These are phyloP conservation scores for Alternaria sp. DNA, from an alignment of 2,329 filamentous ascomycete species.

Conservation along the genomic window DNA sequence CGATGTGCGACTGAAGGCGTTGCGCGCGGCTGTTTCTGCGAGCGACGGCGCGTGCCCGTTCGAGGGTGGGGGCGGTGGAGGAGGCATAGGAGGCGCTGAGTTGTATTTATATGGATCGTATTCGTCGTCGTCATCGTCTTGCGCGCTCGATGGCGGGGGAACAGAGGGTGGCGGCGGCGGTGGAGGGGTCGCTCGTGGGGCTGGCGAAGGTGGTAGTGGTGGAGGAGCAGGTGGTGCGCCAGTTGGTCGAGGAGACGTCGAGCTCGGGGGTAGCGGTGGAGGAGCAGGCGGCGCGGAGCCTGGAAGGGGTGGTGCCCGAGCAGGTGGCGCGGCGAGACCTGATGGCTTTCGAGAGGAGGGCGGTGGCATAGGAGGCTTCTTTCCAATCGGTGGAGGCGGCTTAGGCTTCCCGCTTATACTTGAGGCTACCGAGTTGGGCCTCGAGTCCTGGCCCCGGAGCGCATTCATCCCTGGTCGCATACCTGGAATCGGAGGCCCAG, in stretches of 20 bases:
- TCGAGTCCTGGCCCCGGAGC: slow-evolving; percentile 56
- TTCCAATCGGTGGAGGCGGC: slow-evolving; percentile 79
- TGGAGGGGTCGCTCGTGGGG: slow-evolving; percentile 31
- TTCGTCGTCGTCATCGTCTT: slow-evolving; percentile 33
- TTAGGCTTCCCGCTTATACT: slow-evolving; percentile 65
- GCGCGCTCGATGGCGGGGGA: slow-evolving; percentile 53
- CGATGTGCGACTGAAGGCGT: slow-evolving; percentile 58
- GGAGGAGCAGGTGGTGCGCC: slow-evolving; percentile 27
- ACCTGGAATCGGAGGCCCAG: slow-evolving; percentile 57
- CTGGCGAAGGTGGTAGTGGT: slow-evolving; percentile 19
- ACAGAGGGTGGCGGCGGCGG: slow-evolving; percentile 28
- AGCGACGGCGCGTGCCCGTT: slow-evolving; percentile 56
- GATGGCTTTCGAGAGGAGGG: slow-evolving; percentile 64
- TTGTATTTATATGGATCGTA: slow-evolving; percentile 54
- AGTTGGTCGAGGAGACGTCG: slow-evolving; percentile 28
- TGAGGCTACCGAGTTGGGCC: slow-evolving; percentile 67
- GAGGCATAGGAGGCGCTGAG: slow-evolving; percentile 36
- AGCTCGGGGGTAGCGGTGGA: slow-evolving; percentile 47
- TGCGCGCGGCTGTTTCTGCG: slow-evolving; percentile 65
- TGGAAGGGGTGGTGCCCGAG: slow-evolving; percentile 48
- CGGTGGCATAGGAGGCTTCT: slow-evolving; percentile 70
- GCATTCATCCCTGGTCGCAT: slow-evolving; percentile 68
- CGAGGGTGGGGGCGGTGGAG: slow-evolving; percentile 56
- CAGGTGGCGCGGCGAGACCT: slow-evolving; percentile 53
- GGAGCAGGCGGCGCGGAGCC: slow-evolving; percentile 52